A percentile compares a stretch with the other conserved stretches of the same genome.
phyloP scores from a whole-genome alignment of 2,329 filamentous ascomycete species.

The Diaporthe batatas region DNA sequence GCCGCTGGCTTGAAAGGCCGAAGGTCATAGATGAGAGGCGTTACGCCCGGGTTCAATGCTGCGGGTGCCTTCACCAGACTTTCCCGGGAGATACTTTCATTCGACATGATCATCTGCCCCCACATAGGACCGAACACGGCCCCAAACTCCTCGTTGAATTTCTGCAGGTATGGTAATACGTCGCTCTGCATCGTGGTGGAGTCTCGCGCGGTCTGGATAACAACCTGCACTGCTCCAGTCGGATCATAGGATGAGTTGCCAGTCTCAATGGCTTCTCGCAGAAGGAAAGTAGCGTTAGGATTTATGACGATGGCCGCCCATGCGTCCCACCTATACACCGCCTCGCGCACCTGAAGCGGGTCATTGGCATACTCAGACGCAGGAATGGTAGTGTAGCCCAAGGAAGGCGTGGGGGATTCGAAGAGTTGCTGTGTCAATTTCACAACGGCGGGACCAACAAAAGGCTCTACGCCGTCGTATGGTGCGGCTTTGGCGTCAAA shows the following conservation, averaged over 20 bases:
- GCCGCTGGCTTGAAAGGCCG: constrained; percentile 69
- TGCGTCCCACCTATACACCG: constrained; percentile 69
- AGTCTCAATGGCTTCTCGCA: constrained; percentile 65
- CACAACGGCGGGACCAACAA: constrained; percentile 69
- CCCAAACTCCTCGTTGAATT: constrained; percentile 61
- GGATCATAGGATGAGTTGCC: constrained; percentile 73
- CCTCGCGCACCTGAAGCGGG: constrained; percentile 67
- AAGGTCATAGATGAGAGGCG: constrained; percentile 61
- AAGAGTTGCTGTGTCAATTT: constrained; percentile 59
- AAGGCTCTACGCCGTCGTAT: constrained; percentile 60
- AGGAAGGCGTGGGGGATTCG: constrained; percentile 52
- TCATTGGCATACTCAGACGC: constrained; percentile 68
- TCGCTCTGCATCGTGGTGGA: constrained; percentile 66
- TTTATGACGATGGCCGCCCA: constrained; percentile 75
- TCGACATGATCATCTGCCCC: constrained; percentile 56
- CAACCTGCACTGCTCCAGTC: constrained; percentile 67
- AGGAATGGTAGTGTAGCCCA: constrained; percentile 64
- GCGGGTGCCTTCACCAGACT: constrained; percentile 47
- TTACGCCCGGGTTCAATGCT: constrained; percentile 51
- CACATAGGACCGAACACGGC: constrained; percentile 62
- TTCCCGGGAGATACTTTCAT: constrained; percentile 52
- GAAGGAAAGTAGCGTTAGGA: constrained; percentile 70
- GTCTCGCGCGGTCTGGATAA: constrained; percentile 69
- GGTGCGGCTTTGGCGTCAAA: constrained; percentile 70
- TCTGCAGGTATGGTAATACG: constrained; percentile 63